Percentiles rank a stretch among this genome's conserved stretches.
Evolutionary conservation across 441 rosid genomes (phyloP).

Genomic region (Aleurites moluccanus): DNA sequence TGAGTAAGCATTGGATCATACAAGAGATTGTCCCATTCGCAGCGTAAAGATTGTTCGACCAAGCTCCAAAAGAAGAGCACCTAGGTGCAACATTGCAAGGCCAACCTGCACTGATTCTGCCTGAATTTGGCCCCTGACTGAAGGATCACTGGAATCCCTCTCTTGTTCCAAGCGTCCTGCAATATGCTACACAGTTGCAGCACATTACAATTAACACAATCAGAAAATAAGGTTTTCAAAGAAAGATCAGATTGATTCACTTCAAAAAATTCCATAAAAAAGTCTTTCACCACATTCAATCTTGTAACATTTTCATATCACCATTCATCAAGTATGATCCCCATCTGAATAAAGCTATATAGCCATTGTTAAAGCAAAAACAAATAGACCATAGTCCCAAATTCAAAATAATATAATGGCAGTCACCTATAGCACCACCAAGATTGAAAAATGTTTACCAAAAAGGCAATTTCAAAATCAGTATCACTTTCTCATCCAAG

Average conservation of each 20-base stretch:
- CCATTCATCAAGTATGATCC: constrained; percentile 1
- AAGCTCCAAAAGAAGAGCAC: constrained; percentile 91
- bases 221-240: constrained; percentile 35
- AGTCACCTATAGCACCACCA: background rate
- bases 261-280: background rate
- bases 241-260: background rate
- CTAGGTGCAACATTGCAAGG: constrained; percentile 83
- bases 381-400: background rate
- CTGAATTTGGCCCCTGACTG: constrained; percentile 72
- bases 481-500: background rate
- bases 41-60: constrained; percentile 83
- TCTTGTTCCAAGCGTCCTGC: constrained; percentile 84
- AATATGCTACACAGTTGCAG: constrained; percentile 77
- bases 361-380: background rate
- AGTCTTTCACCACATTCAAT: too few relatives aligned
- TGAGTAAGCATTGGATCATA: constrained; percentile 32
- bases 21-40: constrained; percentile 87
- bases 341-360: background rate
- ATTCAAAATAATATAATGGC: background rate
- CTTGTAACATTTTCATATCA: background rate
- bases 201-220: constrained; percentile 45
- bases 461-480: background rate
- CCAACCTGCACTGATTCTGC: constrained; percentile 73
- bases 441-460: background rate
- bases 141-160: constrained; percentile 64